Conservation (phyloP, 176 grass and related monocot genomes). For the Olyra latifolia region DNA sequence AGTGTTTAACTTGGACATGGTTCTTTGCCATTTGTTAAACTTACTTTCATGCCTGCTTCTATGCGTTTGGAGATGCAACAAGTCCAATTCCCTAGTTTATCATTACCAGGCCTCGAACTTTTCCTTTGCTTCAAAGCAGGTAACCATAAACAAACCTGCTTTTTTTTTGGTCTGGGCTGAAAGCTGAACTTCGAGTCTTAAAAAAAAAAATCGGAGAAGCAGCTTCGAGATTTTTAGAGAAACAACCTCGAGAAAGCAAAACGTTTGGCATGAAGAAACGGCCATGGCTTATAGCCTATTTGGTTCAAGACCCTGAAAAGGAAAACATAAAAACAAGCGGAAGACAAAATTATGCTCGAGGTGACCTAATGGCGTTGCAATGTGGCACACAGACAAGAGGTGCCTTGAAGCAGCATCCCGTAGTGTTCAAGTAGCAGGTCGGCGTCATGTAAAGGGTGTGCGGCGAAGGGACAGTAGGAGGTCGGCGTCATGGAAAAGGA, state of each 20-base stretch:
- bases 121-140: not conserved
- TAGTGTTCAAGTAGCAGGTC: slow-evolving; percentile 41
- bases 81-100: not conserved
- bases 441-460: slow-evolving; percentile 19
- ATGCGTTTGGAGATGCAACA: not conserved
- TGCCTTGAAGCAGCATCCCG: slow-evolving; percentile 31
- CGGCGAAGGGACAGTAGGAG: slow-evolving; percentile 33
- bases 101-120: not conserved
- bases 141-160: not conserved
- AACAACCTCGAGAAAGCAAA: no score
- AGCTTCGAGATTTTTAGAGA: no score
- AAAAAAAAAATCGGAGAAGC: no score
- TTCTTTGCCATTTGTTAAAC: not conserved
- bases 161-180: no score
- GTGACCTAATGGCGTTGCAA: slow-evolving; percentile 27
- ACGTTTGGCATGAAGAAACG: no score
- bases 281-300: no score
- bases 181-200: no score
- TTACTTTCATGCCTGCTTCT: not conserved
- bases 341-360: slow-evolving; percentile 12
- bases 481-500: slow-evolving; percentile 40
- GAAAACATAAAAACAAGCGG: not conserved
- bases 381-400: slow-evolving; percentile 29
- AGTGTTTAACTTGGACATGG: not conserved
- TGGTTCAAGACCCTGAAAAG: not conserved